Evolutionary conservation across 179 eudicot species (phyloP).

Genomic region (Drosera spatulata): DNA sequence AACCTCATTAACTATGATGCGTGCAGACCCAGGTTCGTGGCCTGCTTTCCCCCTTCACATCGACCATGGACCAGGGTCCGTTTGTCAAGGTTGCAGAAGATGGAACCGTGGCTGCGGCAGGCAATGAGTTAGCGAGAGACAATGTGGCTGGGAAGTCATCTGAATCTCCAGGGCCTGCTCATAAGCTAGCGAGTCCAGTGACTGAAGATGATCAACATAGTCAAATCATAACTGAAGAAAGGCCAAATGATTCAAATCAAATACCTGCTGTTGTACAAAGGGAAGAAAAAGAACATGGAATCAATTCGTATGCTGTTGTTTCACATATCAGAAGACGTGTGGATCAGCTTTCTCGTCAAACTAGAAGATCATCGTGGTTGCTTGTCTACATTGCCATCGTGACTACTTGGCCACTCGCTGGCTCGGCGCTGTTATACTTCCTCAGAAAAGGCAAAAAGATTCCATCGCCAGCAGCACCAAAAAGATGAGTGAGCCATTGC

Average conservation of each 20-base stretch:
- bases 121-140: constrained; percentile 23
- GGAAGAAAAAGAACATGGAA: constrained; percentile 9
- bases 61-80: constrained; percentile 65
- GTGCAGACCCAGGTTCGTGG: constrained; percentile 17
- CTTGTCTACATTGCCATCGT: constrained; percentile 61
- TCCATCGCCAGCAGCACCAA: constrained; percentile 16
- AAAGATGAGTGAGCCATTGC: constrained; percentile 16
- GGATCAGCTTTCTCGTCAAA: constrained; percentile 57
- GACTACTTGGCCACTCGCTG: constrained; percentile 68
- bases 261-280: constrained; percentile 1
- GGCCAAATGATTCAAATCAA: background rate
- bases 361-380: constrained; percentile 61
- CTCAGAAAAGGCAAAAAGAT: constrained; percentile 30
- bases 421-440: constrained; percentile 44
- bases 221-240: constrained; percentile 13
- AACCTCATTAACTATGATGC: background rate
- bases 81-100: constrained; percentile 54
- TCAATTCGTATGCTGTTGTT: constrained; percentile 8
- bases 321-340: constrained; percentile 32
- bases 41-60: constrained; percentile 26
- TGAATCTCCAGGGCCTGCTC: constrained; percentile 3
- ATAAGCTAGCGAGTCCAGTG: constrained; percentile 9
- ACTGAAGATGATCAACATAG: constrained; percentile 10
- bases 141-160: constrained; percentile 14
- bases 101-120: constrained; percentile 70